These are phyloP conservation scores for Pseudozyma tsukubaensis DNA, from an alignment of 1,284 basidiomycete species.

Conservation along the genomic window DNA sequence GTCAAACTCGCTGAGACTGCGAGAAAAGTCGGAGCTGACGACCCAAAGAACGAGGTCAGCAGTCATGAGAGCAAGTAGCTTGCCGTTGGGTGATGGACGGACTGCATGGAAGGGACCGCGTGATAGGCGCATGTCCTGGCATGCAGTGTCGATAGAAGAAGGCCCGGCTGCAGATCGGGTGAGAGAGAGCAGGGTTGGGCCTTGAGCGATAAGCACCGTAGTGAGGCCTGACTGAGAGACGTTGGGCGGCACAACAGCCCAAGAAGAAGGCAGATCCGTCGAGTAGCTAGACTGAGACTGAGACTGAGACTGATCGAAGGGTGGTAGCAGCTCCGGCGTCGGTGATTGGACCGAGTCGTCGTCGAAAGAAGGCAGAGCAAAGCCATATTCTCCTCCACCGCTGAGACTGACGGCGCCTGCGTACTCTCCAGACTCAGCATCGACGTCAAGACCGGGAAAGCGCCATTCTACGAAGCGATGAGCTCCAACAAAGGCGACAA, in stretches of 20 bases:
- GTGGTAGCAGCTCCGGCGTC: slow-evolving; percentile 31
- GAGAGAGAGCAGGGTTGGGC: slow-evolving; percentile 39
- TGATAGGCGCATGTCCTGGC: slow-evolving; percentile 74
- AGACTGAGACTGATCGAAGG: slow-evolving; percentile 14
- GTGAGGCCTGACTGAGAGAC: slow-evolving; percentile 37
- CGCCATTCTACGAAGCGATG: slow-evolving; percentile 79
- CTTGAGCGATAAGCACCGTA: slow-evolving; percentile 44
- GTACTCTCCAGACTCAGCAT: slow-evolving; percentile 37
- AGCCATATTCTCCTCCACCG: slow-evolving; percentile 39
- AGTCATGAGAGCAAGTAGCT: slow-evolving; percentile 86
- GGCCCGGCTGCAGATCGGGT: slow-evolving; percentile 41
- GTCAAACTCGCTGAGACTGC: slow-evolving; percentile 85
- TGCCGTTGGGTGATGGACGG: slow-evolving; percentile 90
- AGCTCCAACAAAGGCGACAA: slow-evolving; percentile 85
- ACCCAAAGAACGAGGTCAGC: slow-evolving; percentile 84
- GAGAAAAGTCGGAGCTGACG: slow-evolving; percentile 89
- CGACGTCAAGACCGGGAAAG: slow-evolving; percentile 78
- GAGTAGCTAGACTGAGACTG: not conserved
- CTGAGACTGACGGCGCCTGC: slow-evolving; percentile 26
- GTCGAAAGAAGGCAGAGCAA: slow-evolving; percentile 36
- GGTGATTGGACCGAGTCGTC: slow-evolving; percentile 25
- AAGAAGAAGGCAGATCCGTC: slow-evolving; percentile 31
- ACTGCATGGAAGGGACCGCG: slow-evolving; percentile 89
- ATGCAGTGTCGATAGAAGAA: slow-evolving; percentile 44
- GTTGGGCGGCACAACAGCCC: slow-evolving; percentile 44